Conservation (phyloP, 176 grass and related monocot species). For the Musa beccarii region DNA sequence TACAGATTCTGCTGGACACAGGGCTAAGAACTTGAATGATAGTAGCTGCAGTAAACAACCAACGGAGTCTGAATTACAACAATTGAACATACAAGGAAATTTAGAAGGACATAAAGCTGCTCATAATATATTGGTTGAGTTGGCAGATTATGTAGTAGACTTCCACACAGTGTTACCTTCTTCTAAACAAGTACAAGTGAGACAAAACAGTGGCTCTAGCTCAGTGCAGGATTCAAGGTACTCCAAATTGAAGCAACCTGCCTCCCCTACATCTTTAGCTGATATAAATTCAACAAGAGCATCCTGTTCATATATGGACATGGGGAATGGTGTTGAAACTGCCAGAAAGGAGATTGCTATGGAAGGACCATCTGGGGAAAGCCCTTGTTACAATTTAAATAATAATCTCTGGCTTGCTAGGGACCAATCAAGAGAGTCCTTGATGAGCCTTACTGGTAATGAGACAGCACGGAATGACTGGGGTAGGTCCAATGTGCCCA, state of each 20-base stretch:
- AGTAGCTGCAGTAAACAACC: conserved; percentile 34
- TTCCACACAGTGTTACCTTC: conserved; percentile 24
- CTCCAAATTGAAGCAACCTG: conserved; percentile 4
- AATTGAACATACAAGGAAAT: conserved; percentile 50
- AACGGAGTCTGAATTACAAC: conserved; percentile 48
- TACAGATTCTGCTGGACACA: conserved; percentile 33
- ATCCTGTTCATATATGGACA: conserved; percentile 32
- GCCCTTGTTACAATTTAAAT: conserved; percentile 52
- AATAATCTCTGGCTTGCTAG: conserved; percentile 57
- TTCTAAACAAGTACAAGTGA: conserved; percentile 28
- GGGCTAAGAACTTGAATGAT: conserved; percentile 39
- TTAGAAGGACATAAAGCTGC: conserved; percentile 30
- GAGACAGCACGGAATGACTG: conserved; percentile 41
- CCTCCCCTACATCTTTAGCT: not conserved
- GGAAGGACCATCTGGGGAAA: conserved; percentile 56
- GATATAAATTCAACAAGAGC: conserved; percentile 14
- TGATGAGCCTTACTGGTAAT: conserved; percentile 33
- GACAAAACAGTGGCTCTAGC: not conserved
- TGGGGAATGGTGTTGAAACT: conserved; percentile 38
- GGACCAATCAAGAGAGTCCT: conserved; percentile 55
- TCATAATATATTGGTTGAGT: conserved; percentile 39
- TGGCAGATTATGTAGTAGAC: conserved; percentile 44
- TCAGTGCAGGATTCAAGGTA: conserved; percentile 9
- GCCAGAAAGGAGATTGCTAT: conserved; percentile 34
- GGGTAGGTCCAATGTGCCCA: conserved; percentile 52